These are phyloP conservation scores for Umbelopsis isabellina DNA, from an alignment of 192 early-diverging fungal species.

Conservation along the genomic window DNA sequence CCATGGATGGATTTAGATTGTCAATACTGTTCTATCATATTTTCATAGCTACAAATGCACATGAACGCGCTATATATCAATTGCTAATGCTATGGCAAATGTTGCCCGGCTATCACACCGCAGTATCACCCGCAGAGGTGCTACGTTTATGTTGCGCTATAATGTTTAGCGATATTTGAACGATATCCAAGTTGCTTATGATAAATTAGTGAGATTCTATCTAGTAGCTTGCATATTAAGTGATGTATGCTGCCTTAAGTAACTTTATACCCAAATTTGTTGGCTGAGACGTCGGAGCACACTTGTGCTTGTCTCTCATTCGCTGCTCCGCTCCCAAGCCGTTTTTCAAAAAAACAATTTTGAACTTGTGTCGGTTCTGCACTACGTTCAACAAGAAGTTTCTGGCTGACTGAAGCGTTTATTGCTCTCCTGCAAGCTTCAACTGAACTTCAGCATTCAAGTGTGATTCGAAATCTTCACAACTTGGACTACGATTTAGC, in stretches of 20 bases:
- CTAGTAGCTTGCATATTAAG: background rate
- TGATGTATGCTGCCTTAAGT: background rate
- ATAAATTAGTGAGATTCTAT: background rate
- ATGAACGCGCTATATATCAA: too few species aligned
- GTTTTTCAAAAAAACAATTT: slow-evolving; percentile 19
- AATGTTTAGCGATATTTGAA: too few species aligned
- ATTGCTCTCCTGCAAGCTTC: background rate
- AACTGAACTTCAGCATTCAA: slow-evolving; percentile 14
- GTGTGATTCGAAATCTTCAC: background rate
- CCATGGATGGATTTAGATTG: too few species aligned
- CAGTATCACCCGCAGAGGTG: too few species aligned
- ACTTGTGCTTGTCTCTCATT: slow-evolving; percentile 20
- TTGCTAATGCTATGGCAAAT: too few species aligned
- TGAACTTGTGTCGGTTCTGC: background rate
- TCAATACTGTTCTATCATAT: too few species aligned
- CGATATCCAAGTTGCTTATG: too few species aligned
- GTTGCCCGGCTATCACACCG: too few species aligned
- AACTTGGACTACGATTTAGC: slow-evolving; percentile 6
- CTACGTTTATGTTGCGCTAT: too few species aligned
- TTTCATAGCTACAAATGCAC: too few species aligned
- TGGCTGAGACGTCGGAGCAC: slow-evolving; percentile 6
- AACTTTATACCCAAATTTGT: background rate
- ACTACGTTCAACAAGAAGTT: too few species aligned
- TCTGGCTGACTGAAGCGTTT: too few species aligned
- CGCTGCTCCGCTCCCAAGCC: slow-evolving; percentile 22